Evolutionary conservation across 2,329 filamentous ascomycete genomes (phyloP), one percentile per base, ranked within the genome.

Genomic region (Microdochium bolleyi): DNA sequence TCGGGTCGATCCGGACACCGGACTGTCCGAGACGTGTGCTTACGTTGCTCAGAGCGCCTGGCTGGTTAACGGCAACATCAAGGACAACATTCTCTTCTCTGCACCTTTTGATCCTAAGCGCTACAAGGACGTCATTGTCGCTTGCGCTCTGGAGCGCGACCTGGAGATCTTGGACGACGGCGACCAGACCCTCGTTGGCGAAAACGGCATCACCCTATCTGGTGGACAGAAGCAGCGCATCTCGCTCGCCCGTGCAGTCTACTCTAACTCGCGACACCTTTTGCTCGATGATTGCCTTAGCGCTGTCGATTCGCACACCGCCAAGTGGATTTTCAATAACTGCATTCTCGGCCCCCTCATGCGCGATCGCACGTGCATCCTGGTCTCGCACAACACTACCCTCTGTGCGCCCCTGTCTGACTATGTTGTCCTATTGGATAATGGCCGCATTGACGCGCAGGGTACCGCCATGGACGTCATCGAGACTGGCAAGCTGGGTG

Each of bases 181-280:
- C 41, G 94, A 99, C 65, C 84, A 95, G 68, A 97, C 94, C 0
- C 74, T 96, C 22, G 94, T 99, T 30, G 94, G 94, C 51, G 94
- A 99, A 67, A 99, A 97, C 71, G 94, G 94, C 32, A 96, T 99
- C 56, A 92, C 92, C 16, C 81, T 99, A 14, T 99, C 94, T 7
- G 94, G 94, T 57, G 94, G 94, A 7, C 94, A 99, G 71, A 97
- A 97, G 71, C 94, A 99, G 70, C 86, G 94, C 54, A 97, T 99
- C 51, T 96, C 92, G 14, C 79, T 99, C 48, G 94, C 94, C n/a
- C 85, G 94, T 59, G 94, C 94, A 1, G 79, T 99, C n/a, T 99
- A 99, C 71, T 96, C 90, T 58, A 92, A 90, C 69, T 95, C 92
- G 5, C 87, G 86, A 51, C 92, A 97, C 67, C 73, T 99, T 16